Base-by-base conservation (phyloP, 2,329 filamentous ascomycete species). In the Xylariaceae sp. region DNA sequence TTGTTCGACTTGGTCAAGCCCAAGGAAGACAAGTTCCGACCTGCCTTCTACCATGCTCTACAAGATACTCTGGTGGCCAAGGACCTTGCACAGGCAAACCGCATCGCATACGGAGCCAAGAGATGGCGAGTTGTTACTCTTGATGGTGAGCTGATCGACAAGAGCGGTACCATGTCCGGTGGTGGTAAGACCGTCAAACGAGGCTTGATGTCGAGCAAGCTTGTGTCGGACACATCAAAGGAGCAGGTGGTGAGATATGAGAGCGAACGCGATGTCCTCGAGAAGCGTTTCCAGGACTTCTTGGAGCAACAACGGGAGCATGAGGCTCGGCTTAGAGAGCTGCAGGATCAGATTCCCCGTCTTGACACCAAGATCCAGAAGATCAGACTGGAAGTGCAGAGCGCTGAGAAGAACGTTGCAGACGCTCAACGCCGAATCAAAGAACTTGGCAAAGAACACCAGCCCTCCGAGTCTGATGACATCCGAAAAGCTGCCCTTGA, bases 151-250 rank as follows among this genome's bases (percentile, higher is more conserved):
- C 82, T 99, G 55, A 97, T 99, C 66, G 94, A 99, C 77, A 95
- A 95, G 73, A 97, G 93, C 0, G 94, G 94, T 80, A 97, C 94
- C 42, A 97, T 99, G 94, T 96, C 90, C 60, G 94, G 94, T 79
- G 94, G 94, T 80, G 94, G 94, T 58, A 93, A 85, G 51, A 89
- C 90, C 13, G 90, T 94, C 58, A 92, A 93, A 68, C 91, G 88
- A 71, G 95, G 95, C 0, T 86, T 92, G 59, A 99, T 99, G 95
- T 97, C 93, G 0, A 96, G 92, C 9, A 97, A 96, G 75, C 86
- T 96, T 51, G 87, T 89, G n/a, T 84, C 90, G 1, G 91, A 96
- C 59, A 89, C 88, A 13, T 89, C 86, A 55, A 92, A 91, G 73
- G 93, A 97, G 66, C 89, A 96, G 69, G 93, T 99, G 2, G 73